Percentiles rank a stretch among this genome's conserved stretches.
Conservation (phyloP, 169 alveolate genomes). For the Plasmodium fragile region DNA sequence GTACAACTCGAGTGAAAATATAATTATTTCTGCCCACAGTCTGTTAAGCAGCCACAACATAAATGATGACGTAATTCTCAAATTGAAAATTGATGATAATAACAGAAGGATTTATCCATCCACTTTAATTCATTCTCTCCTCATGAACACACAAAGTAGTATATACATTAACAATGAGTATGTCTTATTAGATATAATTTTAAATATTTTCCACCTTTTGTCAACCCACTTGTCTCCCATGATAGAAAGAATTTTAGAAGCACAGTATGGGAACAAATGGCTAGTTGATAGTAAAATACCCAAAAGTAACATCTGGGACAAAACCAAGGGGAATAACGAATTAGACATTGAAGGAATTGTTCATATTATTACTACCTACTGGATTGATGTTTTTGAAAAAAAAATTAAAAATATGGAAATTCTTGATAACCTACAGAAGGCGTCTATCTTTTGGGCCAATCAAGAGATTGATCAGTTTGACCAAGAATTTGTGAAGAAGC, state of each 20-base stretch:
- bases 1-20: conserved; percentile 83
- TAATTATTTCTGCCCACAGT: conserved; percentile 75
- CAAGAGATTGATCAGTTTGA: conserved; percentile 86
- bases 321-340: conserved; percentile 78
- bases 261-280: conserved; percentile 84
- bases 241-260: conserved; percentile 79
- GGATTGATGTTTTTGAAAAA: conserved; percentile 86
- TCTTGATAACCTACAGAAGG: conserved; percentile 77
- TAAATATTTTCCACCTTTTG: conserved; percentile 79
- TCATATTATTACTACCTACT: conserved; percentile 85
- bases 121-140: conserved; percentile 48
- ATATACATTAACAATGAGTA: conserved; percentile 74
- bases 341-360: conserved; percentile 86
- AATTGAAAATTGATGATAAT: conserved; percentile 70
- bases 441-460: conserved; percentile 88
- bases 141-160: conserved; percentile 51
- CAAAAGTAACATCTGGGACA: conserved; percentile 83
- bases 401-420: conserved; percentile 79
- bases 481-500: conserved; percentile 78
- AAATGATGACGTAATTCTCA: conserved; percentile 73
- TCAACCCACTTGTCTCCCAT: conserved; percentile 85
- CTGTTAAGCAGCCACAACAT: conserved; percentile 70
- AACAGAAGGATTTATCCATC: conserved; percentile 73
- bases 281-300: conserved; percentile 81
- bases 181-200: conserved; percentile 54